Evolutionary conservation across 2,329 filamentous ascomycete genomes (phyloP), one percentile per base, ranked within the genome.

Genomic region (Lecanosticta acicola): DNA sequence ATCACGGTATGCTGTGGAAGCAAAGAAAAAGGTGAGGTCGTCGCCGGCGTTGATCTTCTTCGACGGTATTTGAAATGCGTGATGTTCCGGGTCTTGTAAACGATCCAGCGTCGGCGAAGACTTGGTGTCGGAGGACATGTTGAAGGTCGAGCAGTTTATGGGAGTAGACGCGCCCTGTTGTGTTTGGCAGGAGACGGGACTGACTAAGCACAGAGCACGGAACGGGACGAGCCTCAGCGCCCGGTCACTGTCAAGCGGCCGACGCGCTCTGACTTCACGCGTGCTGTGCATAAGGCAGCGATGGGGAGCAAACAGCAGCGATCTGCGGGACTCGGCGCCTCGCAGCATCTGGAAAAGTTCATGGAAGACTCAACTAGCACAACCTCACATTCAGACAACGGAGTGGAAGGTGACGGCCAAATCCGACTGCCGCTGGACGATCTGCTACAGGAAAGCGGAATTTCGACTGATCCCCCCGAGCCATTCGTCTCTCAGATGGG

Each of bases 11-110:
- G 88, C 93, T 56, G 79, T 80, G 39, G 87, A 89, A 7, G 76
- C 78, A 43, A 94, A 79, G 66, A 97, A 98, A 52, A 77, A 79
- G 16, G 79, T 67, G 44, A 98, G 85, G 73, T 97, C 89, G 49
- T 83, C 72, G 46, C 84, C 84, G 59, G 93, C 86, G 68, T 94
- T 77, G 70, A 98, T 98, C 60, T 76, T 76, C 68, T 97, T 98
- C 46, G 66, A 63, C 0, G 93, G 93, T 34, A 72, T 70, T 42
- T 72, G 63, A 67, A 95, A 96, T 24, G 54, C 62, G 61, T 55
- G 46, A 18, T 51, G 34, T 3, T 38, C 5, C n/a, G 45, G 39
- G 29, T 54, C 21, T 20, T 39, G 26, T n/a, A 53, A 16, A n/a
- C 39, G 40, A 18, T 45, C 43, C 24, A 51, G 33, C n/a, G 16